Conservation (phyloP, 176 grass and related monocot species). For the Lolium rigidum region DNA sequence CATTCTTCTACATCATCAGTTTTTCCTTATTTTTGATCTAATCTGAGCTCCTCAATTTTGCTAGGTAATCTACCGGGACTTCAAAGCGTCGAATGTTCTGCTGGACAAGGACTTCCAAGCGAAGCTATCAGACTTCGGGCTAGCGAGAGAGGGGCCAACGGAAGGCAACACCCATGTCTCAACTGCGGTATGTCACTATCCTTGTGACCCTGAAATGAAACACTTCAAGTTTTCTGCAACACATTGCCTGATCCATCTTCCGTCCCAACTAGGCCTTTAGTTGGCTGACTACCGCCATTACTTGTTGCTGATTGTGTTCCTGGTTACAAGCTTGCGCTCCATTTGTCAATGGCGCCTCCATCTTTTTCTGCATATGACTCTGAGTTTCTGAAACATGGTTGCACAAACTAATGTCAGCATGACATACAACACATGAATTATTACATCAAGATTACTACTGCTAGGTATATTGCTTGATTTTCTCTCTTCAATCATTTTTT, state of each 20-base stretch:
- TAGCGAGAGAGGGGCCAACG: constrained; percentile 85
- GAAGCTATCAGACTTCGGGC: constrained; percentile 87
- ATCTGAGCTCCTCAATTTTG: neutral
- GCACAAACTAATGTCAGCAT: constrained; percentile 3
- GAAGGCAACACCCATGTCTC: constrained; percentile 84
- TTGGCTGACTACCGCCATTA: neutral
- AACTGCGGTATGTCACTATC: constrained; percentile 69
- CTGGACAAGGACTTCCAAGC: constrained; percentile 85
- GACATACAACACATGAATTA: neutral
- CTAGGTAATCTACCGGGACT: constrained; percentile 97
- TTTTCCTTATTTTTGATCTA: neutral
- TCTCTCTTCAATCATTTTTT: neutral
- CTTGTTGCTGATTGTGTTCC: neutral
- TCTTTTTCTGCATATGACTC: constrained; percentile 8
- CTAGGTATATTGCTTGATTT: neutral
- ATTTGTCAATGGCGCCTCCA: constrained; percentile 14
- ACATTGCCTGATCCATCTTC: constrained; percentile 10
- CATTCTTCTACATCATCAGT: neutral
- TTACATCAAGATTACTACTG: neutral
- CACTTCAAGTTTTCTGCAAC: neutral
- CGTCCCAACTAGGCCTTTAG: neutral
- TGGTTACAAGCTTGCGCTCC: constrained; percentile 4
- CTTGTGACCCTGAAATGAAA: neutral
- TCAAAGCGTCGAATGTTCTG: constrained; percentile 91
- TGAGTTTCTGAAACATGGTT: neutral